Evolutionary conservation across 169 alveolate species (phyloP), one percentile per base, ranked within the genome.

Genomic region (Plasmodium relictum): DNA sequence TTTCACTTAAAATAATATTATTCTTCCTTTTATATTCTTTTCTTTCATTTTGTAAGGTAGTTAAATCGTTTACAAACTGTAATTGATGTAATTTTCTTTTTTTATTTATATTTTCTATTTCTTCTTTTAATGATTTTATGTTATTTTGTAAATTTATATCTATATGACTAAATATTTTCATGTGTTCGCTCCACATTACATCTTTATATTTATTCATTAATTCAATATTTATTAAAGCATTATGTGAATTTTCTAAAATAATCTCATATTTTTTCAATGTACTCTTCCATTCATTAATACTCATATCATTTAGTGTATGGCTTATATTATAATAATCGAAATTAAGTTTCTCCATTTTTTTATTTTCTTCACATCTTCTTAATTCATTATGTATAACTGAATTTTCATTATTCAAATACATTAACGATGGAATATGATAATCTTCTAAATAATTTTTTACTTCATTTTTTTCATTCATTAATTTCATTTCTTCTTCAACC

Each of bases 151-250:
- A 48, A 42, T 74, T 74, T 6, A 74, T 61, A 41, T 74, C 88
- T 12, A 74, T 42, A 42, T 74, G 88, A 16, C 61, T 61, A 39
- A 74, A 42, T 2, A 61, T 26, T 37, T 74, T 74, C 88, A 74
- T 74, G 52, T 74, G 88, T 44, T 74, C 88, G 22, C 88, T 59
- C 88, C 88, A 74, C 63, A 74, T 74, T 12, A 74, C 88, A 16
- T 74, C 88, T 18, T 58, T 74, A 31, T 74, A 74, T 61, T 74
- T 74, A 61, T 61, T 74, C 88, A 74, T 74, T 42, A 74, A 41
- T 63, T 74, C 88, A 41, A 74, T 63, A 61, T 74, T 74, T 45
- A 74, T 74, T 59, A 74, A 66, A 12, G 88, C 88, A 48, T 74
- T 74, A 41, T 74, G 88, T 42, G 59, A 39, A 74, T 74, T 74